Percentiles rank a stretch among this genome's conserved stretches.
phyloP scores from a whole-genome alignment of 2,329 filamentous ascomycete species.

The Pseudocercospora vitis region DNA sequence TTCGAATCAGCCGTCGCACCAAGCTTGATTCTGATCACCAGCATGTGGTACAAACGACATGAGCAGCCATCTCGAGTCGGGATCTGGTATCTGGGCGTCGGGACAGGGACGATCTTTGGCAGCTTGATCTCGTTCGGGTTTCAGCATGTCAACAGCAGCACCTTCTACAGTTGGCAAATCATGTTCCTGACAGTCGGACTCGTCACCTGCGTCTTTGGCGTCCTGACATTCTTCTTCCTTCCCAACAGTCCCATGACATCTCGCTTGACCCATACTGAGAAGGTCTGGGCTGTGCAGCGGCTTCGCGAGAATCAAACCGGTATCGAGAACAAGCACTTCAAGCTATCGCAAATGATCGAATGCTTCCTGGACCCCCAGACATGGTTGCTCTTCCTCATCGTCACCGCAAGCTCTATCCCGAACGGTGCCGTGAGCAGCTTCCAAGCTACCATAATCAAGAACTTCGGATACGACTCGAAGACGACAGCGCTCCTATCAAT shows the following conservation, averaged over 20 bases:
- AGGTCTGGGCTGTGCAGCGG: slow-evolving; percentile 41
- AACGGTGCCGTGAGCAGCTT: slow-evolving; percentile 47
- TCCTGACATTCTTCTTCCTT: slow-evolving; percentile 33
- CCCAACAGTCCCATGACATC: slow-evolving; percentile 36
- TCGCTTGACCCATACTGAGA: slow-evolving; percentile 34
- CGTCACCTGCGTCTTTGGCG: slow-evolving; percentile 43
- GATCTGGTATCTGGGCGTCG: slow-evolving; percentile 67
- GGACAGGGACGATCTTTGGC: slow-evolving; percentile 57
- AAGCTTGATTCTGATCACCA: slow-evolving; percentile 56
- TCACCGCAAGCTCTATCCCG: slow-evolving; percentile 37
- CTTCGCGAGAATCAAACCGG: slow-evolving; percentile 52
- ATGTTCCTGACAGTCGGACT: slow-evolving; percentile 50
- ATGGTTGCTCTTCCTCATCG: slow-evolving; percentile 44
- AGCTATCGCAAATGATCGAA: slow-evolving; percentile 49
- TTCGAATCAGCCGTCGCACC: slow-evolving; percentile 58
- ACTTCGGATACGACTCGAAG: slow-evolving; percentile 35
- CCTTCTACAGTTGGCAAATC: slow-evolving; percentile 54
- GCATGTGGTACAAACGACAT: slow-evolving; percentile 43
- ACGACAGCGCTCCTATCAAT: slow-evolving; percentile 49
- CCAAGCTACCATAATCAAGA: slow-evolving; percentile 37
- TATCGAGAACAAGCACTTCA: slow-evolving; percentile 54
- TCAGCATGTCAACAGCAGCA: slow-evolving; percentile 43
- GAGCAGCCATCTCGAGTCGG: slow-evolving; percentile 65
- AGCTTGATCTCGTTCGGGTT: slow-evolving; percentile 59
- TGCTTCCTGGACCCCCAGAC: slow-evolving; percentile 48